phyloP scores from a whole-genome alignment of 2,329 filamentous ascomycete species.

The Colletotrichum nymphaeae region DNA sequence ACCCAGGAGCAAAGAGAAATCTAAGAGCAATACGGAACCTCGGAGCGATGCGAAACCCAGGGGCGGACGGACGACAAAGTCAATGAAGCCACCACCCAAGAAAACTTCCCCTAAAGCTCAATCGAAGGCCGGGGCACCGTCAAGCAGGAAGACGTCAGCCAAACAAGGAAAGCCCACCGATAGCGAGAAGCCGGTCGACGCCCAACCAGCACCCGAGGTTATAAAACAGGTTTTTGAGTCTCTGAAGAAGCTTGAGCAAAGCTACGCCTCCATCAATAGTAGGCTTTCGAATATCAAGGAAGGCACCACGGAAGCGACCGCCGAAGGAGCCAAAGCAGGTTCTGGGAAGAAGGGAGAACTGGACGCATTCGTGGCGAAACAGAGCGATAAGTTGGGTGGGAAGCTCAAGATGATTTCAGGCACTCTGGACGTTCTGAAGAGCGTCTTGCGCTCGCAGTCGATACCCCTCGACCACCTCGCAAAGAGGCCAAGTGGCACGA shows the following conservation, averaged over 20 bases:
- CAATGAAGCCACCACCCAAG: not conserved
- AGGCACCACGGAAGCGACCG: not conserved
- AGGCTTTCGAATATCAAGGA: slow-evolving; percentile 7
- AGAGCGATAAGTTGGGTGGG: slow-evolving; percentile 3
- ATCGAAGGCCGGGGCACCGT: not conserved
- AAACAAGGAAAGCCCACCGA: not conserved
- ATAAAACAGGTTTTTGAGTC: slow-evolving; percentile 24
- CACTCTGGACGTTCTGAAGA: slow-evolving; percentile 51
- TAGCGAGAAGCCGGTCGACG: not conserved
- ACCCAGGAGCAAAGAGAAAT: not conserved
- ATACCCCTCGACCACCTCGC: slow-evolving; percentile 32
- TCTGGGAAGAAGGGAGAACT: not conserved
- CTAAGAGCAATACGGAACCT: not conserved
- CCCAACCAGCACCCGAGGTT: not conserved
- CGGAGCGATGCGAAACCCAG: not conserved
- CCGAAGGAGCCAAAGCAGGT: not conserved
- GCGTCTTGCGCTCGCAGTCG: slow-evolving; percentile 47
- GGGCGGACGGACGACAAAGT: not conserved
- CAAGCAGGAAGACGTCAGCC: not conserved
- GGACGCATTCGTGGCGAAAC: slow-evolving; percentile 38
- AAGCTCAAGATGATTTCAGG: slow-evolving; percentile 47
- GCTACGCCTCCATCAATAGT: slow-evolving; percentile 22
- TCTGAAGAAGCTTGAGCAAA: slow-evolving; percentile 19
- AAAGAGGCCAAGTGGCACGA: slow-evolving; percentile 22
- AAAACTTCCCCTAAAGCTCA: not conserved